A percentile compares a stretch with the other conserved stretches of the same genome.
Conservation (phyloP, 2,329 filamentous ascomycete species). For the Juglanconis oblonga region DNA sequence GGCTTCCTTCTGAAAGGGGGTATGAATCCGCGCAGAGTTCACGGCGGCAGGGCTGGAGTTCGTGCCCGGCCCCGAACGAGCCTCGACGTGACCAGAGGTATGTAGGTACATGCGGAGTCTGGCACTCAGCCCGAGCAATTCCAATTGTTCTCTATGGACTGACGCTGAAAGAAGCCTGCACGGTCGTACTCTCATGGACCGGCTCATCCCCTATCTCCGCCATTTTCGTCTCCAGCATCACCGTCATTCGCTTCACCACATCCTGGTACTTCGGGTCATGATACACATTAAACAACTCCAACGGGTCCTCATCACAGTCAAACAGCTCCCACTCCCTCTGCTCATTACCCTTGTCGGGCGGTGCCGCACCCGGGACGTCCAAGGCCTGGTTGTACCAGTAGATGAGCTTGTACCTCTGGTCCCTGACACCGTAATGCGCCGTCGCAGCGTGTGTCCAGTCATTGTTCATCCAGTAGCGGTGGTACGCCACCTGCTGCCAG, state of each 20-base stretch:
- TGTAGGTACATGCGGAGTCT: no score
- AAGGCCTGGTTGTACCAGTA: conserved; percentile 54
- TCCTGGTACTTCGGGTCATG: conserved; percentile 33
- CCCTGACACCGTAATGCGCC: conserved; percentile 50
- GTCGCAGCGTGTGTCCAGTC: conserved; percentile 47
- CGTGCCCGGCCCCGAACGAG: no score
- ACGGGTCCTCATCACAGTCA: conserved; percentile 46
- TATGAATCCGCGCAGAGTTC: neutral
- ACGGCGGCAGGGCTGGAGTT: neutral
- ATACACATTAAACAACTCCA: conserved; percentile 49
- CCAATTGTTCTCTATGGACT: neutral
- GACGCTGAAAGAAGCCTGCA: conserved; percentile 5
- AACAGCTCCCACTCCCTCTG: conserved; percentile 54
- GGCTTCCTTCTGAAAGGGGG: neutral
- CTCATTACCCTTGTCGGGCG: conserved; percentile 31
- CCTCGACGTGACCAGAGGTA: neutral
- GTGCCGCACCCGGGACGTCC: conserved; percentile 40
- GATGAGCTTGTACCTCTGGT: conserved; percentile 53
- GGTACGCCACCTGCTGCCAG: conserved; percentile 52
- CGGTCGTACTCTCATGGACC: conserved; percentile 24
- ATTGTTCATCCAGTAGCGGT: conserved; percentile 56
- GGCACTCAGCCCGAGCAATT: no score
- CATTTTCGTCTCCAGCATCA: conserved; percentile 47
- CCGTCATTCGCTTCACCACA: conserved; percentile 38
- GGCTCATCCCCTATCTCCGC: conserved; percentile 47